Base-by-base conservation (phyloP, 305 asterid genomes). In the Solanum aculeatissimum region DNA sequence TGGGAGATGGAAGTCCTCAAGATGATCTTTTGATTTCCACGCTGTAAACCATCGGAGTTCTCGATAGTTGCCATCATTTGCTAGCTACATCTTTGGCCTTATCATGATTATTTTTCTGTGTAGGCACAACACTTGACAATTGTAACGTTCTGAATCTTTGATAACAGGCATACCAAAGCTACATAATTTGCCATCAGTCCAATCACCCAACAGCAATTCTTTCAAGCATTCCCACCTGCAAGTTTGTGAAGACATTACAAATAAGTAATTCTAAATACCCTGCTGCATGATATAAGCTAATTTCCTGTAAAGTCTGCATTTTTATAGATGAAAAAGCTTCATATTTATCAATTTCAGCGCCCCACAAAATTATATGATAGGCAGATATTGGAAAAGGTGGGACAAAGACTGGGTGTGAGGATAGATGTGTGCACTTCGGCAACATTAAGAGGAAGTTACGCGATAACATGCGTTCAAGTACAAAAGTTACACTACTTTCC, bases 161-260 rank as follows among this genome's bases (percentile, higher is more conserved):
- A 94, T 90, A 65, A 94, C 90, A 29, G 99, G 98, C 99, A 96
- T 94, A 27, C 96, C 98, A 38, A 94, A 94, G 87, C 99, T 92
- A 86, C 98, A 94, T 58, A 94, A 86, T 65, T 93, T 89, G 81
- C 89, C 95, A 88, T 93, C 96, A 9, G 98, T 96, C 98, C 98
- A 96, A 87, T 93, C 98, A 78, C 93, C 98, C 71, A 91, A 90
- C 85, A 95, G 83, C 77, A 96, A 89, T 74, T 94, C 98, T 86
- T 91, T 92, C 62, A 96, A 91, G 91, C 98, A 95, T 84, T 95
- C 98, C 99, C 99, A n/a, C n/a, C n/a, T n/a, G n/a, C 86, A 88
- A 87, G 63, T 80, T 38, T 47, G 60, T 49, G 25, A 62, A 66
- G 71, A 35, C 65, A 68, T 82, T 65, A 80, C 51, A 40, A 38